Conservation (phyloP, 495 filamentous ascomycete species). For the Choiromyces venosus region DNA sequence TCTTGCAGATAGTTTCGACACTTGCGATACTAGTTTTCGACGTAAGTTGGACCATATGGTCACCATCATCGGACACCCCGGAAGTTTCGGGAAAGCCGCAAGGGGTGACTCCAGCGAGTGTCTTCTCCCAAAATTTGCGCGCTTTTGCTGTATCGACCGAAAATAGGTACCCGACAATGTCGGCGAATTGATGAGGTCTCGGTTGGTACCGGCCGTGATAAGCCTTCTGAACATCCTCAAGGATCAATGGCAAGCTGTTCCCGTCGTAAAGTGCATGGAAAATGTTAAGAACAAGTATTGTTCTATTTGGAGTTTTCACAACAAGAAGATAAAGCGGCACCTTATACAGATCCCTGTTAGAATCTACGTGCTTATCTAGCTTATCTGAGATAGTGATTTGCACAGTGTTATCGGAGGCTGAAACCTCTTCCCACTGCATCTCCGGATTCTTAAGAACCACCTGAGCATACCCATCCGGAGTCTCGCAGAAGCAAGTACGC, state of each 20-base stretch:
- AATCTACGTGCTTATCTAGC: conserved; percentile 47
- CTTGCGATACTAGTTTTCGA: conserved; percentile 32
- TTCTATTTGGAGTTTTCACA: conserved; percentile 37
- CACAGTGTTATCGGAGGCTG: conserved; percentile 25
- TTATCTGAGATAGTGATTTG: conserved; percentile 40
- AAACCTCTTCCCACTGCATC: conserved; percentile 50
- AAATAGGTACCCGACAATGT: conserved; percentile 47
- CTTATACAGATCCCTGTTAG: conserved; percentile 41
- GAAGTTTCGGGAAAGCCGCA: conserved; percentile 39
- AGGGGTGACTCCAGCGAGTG: conserved; percentile 48
- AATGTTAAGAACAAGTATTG: conserved; percentile 56
- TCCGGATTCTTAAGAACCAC: conserved; percentile 51
- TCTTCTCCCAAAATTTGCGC: conserved; percentile 61
- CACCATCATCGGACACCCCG: not conserved
- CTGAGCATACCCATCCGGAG: conserved; percentile 67
- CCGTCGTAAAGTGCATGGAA: conserved; percentile 91
- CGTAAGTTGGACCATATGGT: conserved; percentile 25
- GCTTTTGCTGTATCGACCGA: conserved; percentile 51
- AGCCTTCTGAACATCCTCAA: conserved; percentile 51
- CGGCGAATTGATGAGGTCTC: conserved; percentile 37
- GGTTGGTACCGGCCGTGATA: conserved; percentile 40
- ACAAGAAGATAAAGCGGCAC: conserved; percentile 44
- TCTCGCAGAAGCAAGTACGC: conserved; percentile 60
- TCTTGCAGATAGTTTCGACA: conserved; percentile 49
- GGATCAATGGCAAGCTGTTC: conserved; percentile 63